Conservation (phyloP, 2,329 filamentous ascomycete species). For the Ophiostoma quercus region DNA sequence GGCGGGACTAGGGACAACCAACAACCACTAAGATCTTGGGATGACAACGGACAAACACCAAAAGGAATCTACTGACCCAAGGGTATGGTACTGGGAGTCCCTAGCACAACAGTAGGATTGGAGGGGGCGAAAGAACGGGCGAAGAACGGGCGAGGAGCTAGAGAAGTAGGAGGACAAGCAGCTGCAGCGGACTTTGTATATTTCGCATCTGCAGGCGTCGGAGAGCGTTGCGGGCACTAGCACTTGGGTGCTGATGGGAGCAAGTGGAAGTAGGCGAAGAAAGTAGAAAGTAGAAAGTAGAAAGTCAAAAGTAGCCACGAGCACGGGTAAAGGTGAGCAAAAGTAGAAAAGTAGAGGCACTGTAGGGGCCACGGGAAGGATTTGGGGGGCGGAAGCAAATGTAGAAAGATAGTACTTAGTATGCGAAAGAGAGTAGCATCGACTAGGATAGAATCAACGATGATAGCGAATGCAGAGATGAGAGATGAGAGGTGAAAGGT, state of each 20-base stretch:
- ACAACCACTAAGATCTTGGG: constrained; percentile 10
- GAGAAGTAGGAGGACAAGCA: not conserved
- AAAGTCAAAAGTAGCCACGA: not conserved
- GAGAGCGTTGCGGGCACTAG: constrained; percentile 4
- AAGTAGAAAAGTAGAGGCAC: not conserved
- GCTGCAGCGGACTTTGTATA: not conserved
- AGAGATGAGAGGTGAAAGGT: not conserved
- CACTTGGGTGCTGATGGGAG: not conserved
- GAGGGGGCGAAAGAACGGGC: constrained; percentile 5
- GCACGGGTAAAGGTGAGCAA: not conserved
- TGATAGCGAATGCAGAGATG: not conserved
- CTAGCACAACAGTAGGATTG: constrained; percentile 10
- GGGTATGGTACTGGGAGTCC: constrained; percentile 10
- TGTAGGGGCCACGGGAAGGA: constrained; percentile 13
- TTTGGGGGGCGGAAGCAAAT: constrained; percentile 11
- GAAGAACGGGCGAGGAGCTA: not conserved
- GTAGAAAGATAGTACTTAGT: not conserved
- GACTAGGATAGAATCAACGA: not conserved
- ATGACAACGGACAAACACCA: constrained; percentile 5
- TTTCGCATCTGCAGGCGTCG: not conserved
- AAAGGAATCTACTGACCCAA: constrained; percentile 11
- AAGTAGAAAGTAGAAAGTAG: not conserved
- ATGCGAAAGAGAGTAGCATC: not conserved
- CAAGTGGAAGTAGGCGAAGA: not conserved
- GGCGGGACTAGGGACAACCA: constrained; percentile 4